Evolutionary conservation across 1,284 basidiomycete species (phyloP), one percentile per base, ranked within the genome.

Genomic region (Sporisorium reilianum): DNA sequence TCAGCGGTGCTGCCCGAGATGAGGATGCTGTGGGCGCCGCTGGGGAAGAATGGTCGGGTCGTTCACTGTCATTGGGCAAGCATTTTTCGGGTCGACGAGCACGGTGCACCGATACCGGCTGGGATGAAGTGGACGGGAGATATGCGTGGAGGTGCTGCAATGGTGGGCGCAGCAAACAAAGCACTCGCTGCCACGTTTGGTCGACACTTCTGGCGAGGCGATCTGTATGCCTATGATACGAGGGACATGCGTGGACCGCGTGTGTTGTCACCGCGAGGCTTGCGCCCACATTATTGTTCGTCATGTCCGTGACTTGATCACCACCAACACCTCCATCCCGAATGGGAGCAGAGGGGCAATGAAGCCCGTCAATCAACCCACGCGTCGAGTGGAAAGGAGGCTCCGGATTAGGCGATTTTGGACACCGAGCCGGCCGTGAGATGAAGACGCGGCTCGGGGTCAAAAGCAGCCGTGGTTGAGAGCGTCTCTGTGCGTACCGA

Each of bases 111-210:
- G 32, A 10, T 34, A 22, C 28, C 34, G 38, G 18, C 34, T 3
- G 25, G 8, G 48, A 40, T 51, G 44, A 64, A 32, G 36, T 42
- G 6, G 20, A 22, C 8, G 23, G 28, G 11, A 36, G n/a, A 34
- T 42, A 14, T 28, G 25, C n/a, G 23, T 36, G n/a, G 26, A 56
- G 4, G 18, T 50, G 61, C 34, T 30, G 62, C 48, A 50, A 46
- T 48, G 52, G 63, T 65, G 63, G 64, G 64, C 22, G 57, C 3
- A 60, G 53, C 42, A 66, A 48, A 56, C 53, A 51, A 22, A 51
- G 52, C 45, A 50, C 8, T 22, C 25, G 34, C 5, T 26, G 64
- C 57, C 57, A 52, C 18, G 52, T 16, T 22, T 59, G 12, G 28
- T 60, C 53, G 34, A 48, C 9, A 20, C n/a, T 32, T 54, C 16